Evolutionary conservation across 129 eudicot genomes (phyloP).

Genomic region (Smallanthus sonchifolius): DNA sequence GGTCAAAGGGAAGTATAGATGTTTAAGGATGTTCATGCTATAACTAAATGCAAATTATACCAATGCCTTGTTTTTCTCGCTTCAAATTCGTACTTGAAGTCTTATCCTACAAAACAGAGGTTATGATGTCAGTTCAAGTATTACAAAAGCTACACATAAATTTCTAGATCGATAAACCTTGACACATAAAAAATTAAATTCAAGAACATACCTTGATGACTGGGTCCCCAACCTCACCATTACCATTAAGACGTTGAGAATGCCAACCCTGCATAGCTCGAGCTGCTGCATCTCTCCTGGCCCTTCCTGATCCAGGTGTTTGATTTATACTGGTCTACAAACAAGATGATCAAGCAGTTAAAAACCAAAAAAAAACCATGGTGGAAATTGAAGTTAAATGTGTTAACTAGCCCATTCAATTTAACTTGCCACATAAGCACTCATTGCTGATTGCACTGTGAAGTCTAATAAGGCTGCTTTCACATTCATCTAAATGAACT

Average conservation of each 20-base stretch:
- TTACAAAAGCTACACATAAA: slow-evolving; percentile 7
- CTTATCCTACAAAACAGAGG: slow-evolving; percentile 59
- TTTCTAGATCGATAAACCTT: neutral
- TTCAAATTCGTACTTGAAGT: slow-evolving; percentile 38
- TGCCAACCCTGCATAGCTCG: slow-evolving; percentile 99
- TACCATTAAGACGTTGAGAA: slow-evolving; percentile 78
- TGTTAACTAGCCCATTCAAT: neutral
- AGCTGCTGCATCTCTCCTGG: slow-evolving; percentile 95
- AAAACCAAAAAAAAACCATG: neutral
- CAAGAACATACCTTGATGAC: slow-evolving; percentile 63
- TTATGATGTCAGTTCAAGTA: neutral
- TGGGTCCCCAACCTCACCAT: slow-evolving; percentile 94
- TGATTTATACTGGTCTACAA: slow-evolving; percentile 51
- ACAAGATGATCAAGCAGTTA: slow-evolving; percentile 9
- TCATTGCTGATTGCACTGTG: neutral
- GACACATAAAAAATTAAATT: neutral
- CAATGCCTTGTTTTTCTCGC: slow-evolving; percentile 83
- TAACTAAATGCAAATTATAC: slow-evolving; percentile 35
- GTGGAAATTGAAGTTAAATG: neutral
- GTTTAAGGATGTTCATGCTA: neutral
- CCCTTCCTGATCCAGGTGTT: slow-evolving; percentile 86
- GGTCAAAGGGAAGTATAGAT: neutral
- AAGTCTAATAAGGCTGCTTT: neutral
- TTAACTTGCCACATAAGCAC: neutral
- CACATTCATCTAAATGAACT: neutral